phyloP scores from a whole-genome alignment of 257 asterid species.

The Penstemon davidsonii region DNA sequence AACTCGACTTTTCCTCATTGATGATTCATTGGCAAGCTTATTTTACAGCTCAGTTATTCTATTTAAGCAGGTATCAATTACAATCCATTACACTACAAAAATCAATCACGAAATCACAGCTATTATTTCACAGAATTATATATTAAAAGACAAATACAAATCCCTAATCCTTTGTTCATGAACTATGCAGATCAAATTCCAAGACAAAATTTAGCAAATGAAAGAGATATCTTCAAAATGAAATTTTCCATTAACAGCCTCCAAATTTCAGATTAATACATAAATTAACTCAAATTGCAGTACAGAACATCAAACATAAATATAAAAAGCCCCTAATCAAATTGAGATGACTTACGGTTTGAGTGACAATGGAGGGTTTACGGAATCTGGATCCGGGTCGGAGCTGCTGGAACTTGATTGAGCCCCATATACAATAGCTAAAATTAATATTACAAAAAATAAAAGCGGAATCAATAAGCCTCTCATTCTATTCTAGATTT shows the following conservation, averaged over 20 bases:
- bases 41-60: background rate
- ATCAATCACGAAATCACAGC: background rate
- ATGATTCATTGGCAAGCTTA: background rate
- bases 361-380: slow-evolving; percentile 39
- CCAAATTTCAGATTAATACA: background rate
- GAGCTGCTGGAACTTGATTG: slow-evolving; percentile 36
- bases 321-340: slow-evolving; percentile 18
- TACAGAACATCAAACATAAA: background rate
- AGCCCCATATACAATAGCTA: slow-evolving; percentile 52
- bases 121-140: background rate
- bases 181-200: background rate
- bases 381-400: slow-evolving; percentile 39
- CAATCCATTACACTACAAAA: background rate
- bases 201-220: too few species aligned
- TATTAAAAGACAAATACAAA: too few species aligned
- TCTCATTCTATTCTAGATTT: slow-evolving; percentile 35
- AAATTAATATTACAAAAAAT: slow-evolving; percentile 42
- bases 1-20: background rate
- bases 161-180: background rate
- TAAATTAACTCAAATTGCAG: background rate
- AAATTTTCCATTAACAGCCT: slow-evolving; percentile 3
- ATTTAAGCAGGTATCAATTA: background rate
- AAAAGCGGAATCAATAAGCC: slow-evolving; percentile 41
- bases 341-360: slow-evolving; percentile 49
- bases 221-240: background rate